Conservation (phyloP, 179 eudicot genomes). For the Silene noctiflora region DNA sequence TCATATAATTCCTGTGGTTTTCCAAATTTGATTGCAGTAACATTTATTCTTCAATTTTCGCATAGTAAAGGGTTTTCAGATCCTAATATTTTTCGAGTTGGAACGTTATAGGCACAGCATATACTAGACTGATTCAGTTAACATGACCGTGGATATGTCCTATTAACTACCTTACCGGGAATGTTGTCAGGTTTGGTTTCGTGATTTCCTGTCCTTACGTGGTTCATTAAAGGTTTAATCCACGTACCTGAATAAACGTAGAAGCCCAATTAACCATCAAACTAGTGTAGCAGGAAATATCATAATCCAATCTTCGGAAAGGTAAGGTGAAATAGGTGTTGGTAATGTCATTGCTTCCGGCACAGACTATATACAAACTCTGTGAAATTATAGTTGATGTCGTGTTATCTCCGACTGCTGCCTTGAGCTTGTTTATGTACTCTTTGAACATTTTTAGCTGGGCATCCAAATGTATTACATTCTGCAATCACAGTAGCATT, state of each 20-base stretch:
- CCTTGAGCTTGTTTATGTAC: constrained; percentile 51
- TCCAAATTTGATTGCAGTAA: too few relatives aligned
- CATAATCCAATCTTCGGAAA: not conserved
- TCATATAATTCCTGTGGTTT: constrained; percentile 44
- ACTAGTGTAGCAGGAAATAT: not conserved
- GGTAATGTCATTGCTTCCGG: constrained; percentile 40
- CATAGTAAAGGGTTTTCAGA: too few relatives aligned
- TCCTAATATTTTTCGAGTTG: too few relatives aligned
- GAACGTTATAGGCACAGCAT: too few relatives aligned
- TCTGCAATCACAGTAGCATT: constrained; percentile 24
- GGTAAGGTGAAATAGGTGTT: not conserved
- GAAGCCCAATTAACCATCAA: not conserved
- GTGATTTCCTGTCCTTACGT: too few relatives aligned
- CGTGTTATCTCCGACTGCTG: constrained; percentile 46
- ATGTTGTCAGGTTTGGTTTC: too few relatives aligned
- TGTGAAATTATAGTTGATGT: constrained; percentile 38
- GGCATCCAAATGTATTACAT: constrained; percentile 44
- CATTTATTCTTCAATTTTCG: too few relatives aligned
- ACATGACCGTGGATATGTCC: too few relatives aligned
- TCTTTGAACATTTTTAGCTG: constrained; percentile 62
- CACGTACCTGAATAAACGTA: not conserved
- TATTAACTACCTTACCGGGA: too few relatives aligned
- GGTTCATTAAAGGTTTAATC: too few relatives aligned
- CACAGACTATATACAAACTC: constrained; percentile 44
- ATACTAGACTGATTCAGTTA: too few relatives aligned